A percentile compares a stretch with the other conserved stretches of the same genome.
These are phyloP conservation scores for Hirsutella rhossiliensis DNA, from an alignment of 2,329 filamentous ascomycete species.

Conservation along the genomic window DNA sequence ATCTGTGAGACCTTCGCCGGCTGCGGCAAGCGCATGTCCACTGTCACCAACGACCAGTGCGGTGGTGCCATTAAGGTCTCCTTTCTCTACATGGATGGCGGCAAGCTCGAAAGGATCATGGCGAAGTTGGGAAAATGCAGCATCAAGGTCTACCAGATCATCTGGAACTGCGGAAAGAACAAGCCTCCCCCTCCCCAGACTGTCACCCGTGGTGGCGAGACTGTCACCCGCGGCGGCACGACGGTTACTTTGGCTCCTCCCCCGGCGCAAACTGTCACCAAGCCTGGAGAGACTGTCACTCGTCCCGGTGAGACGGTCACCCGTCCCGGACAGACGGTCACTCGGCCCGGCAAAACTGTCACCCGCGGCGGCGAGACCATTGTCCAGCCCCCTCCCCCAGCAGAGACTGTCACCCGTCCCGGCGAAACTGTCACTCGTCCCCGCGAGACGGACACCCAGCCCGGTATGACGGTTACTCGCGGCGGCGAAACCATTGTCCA, in stretches of 20 bases:
- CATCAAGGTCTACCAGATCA: conserved; percentile 29
- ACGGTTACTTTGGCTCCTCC: too few relatives aligned
- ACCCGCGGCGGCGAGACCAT: conserved; percentile 11
- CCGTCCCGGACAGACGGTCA: background rate
- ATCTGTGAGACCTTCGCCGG: conserved; percentile 65
- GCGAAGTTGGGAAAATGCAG: conserved; percentile 38
- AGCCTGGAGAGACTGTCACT: background rate
- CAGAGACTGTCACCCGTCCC: conserved; percentile 1
- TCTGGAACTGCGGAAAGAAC: conserved; percentile 52
- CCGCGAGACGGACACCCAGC: background rate
- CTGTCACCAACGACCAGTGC: conserved; percentile 75
- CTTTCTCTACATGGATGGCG: conserved; percentile 52
- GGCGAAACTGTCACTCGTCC: background rate
- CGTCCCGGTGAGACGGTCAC: background rate
- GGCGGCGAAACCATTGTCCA: conserved; percentile 15
- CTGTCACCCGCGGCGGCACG: background rate
- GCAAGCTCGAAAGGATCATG: conserved; percentile 23
- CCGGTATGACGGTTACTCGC: background rate
- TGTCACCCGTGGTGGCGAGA: background rate
- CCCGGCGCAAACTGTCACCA: background rate
- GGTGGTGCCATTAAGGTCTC: conserved; percentile 78
- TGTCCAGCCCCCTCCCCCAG: conserved; percentile 8
- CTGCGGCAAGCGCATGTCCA: conserved; percentile 56
- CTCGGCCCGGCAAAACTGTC: background rate
- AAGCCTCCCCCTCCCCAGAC: conserved; percentile 10